Evolutionary conservation across 2,329 filamentous ascomycete species (phyloP), one percentile per base, ranked within the genome.

Genomic region (Aspergillus novofumigatus): DNA sequence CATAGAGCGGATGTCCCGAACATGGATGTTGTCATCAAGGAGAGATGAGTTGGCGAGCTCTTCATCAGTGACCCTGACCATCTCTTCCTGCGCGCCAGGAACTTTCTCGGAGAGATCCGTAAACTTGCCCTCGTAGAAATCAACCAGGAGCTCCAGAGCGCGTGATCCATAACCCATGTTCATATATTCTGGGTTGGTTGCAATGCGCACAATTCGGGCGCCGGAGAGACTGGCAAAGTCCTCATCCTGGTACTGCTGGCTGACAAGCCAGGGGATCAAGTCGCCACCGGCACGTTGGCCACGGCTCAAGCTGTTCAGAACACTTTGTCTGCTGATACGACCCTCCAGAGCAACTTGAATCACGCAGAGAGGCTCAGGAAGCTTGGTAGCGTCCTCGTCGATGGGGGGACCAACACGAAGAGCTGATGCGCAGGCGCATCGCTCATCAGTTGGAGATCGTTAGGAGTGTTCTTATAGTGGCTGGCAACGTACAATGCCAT

Each of bases 371-470:
- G 95, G 94, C 69, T 97, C 94, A 0, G 94, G 94, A 6, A 99
- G 80, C 64, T 88, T 87, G 55, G 87, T 87, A 54, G 86, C 86
- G 53, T 87, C 85, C 63, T 93, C 90, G 3, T 89, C 82, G 17
- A 93, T 86, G 0, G 94, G 93, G 2, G 92, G 89, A 96, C 91
- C 25, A 99, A 85, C 9, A 97, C 94, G 68, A 94, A 99, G 6
- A 99, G 84, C 72, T 97, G 92, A 75, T 99, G 94, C 0, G 94
- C 93, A 1, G 94, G 94, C 1, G 94, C 94, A 75, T 99, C 94
- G 60, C 91, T 96, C 91, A 99, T 96, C 56, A 99, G 84, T 73
- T 97, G 94, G n/a, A 99, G 82, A 68, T 99, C 94, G 67, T 99
- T 96, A 0, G 94, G 94, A 0, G 92, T 91, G 76, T 99, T 99